These are phyloP conservation scores for Termitomyces sp. DNA, from an alignment of 768 basidiomycete species.

Conservation along the genomic window DNA sequence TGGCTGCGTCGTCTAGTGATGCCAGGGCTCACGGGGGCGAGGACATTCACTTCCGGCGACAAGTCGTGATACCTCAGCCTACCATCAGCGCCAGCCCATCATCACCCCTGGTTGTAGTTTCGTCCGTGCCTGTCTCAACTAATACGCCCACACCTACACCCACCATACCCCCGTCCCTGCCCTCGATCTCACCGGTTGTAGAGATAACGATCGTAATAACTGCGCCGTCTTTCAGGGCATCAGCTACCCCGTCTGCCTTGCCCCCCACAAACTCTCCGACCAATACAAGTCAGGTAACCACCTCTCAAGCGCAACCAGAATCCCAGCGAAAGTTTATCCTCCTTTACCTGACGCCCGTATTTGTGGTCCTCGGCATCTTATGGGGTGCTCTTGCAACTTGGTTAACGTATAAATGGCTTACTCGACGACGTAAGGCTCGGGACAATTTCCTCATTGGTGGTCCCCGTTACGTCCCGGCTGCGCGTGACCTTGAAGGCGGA, in stretches of 20 bases:
- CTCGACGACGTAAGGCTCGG: conserved; percentile 14
- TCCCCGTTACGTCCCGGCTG: conserved; percentile 20
- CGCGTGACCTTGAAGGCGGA: conserved; percentile 12
- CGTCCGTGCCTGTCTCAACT: background rate
- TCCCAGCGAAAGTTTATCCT: conserved; percentile 7
- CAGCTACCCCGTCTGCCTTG: background rate
- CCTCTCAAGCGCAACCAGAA: conserved; percentile 2
- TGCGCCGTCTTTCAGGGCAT: background rate
- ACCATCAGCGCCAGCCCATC: background rate
- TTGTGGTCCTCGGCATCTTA: conserved; percentile 24
- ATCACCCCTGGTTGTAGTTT: background rate
- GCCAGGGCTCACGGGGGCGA: conserved; percentile 1
- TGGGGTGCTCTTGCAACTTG: conserved; percentile 25
- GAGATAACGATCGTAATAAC: background rate
- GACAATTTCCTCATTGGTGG: conserved; percentile 12
- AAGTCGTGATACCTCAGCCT: conserved; percentile 1
- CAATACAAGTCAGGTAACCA: background rate
- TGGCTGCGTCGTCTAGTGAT: conserved; percentile 3
- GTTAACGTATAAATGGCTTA: conserved; percentile 30
- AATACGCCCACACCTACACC: background rate
- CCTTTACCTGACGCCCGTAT: conserved; percentile 24
- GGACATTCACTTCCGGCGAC: conserved; percentile 10
- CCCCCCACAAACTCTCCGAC: background rate
- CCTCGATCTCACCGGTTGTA: conserved; percentile 2
- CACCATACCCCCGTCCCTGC: background rate